Base-by-base conservation (phyloP, 2,329 filamentous ascomycete species). In the Trichoderma asperellum region DNA sequence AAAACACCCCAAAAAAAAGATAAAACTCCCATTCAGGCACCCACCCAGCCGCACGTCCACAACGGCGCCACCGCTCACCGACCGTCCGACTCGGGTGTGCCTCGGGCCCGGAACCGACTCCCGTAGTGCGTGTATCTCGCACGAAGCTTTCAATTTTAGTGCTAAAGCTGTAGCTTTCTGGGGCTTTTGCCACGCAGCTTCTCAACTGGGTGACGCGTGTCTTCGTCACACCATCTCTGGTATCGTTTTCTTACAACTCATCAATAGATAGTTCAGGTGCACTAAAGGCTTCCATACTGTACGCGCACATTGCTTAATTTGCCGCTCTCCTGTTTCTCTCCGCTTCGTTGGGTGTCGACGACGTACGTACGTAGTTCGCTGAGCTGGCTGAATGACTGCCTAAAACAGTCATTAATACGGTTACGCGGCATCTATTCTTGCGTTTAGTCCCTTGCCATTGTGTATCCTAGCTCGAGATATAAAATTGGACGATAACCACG, bases 341-440 rank as follows among this genome's bases (percentile, higher is more conserved):
- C 21, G 60, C 47, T 64, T 64, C 64, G 27, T 49, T 14, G 27
- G 21, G 37, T 6, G 40, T 60, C 53, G 37, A 60, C 27, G 40
- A 16, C 40, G 40, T 24, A 8, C 32, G 32, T 43, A 43, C 40
- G 53, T 37, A 37, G 63, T 59, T 66, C 37, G 47, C 53, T 55
- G 61, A 64, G 61, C 34, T 64, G 61, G 61, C 61, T 40, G 49
- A 56, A 40, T 32, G 61, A 56, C 47, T 64, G 61, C 61, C 61
- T 64, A 56, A 18, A 56, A 34, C 34, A 16, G 21, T 14, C 24
- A 56, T 56, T 24, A n/a, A 43, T 4, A 27, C 5, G 61, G 61
- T 64, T 64, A 64, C 61, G 61, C 34, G 49, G n/a, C 29, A n/a
- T 40, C 29, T 2, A 5, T 27, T 27, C 18, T 16, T 53, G 35